Evolutionary conservation across 176 grass and related monocot genomes (phyloP), one percentile per base, ranked within the genome.

Genomic region (Aegilops bicornis): DNA sequence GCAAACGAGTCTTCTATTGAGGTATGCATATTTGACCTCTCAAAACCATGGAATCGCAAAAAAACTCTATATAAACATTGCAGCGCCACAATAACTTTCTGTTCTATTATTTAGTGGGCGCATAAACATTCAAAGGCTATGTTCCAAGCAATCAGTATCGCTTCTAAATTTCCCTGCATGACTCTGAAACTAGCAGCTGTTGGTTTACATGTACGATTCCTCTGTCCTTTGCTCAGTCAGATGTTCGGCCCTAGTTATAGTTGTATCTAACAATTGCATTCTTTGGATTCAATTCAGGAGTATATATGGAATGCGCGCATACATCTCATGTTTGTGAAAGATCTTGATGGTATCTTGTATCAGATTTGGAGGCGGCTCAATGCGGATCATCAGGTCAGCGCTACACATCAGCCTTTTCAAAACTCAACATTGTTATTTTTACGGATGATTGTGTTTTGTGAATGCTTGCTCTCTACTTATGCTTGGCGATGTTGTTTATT

Each of bases 311-410:
- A 16, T 15, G 8, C 40, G 16, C 19, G 5, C 12, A 20, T 6
- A 30, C 7, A 48, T 50, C 31, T 67, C 22, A 2, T 9, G 10
- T 22, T 15, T 35, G 36, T 43, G 32, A 13, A 68, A 37, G 75
- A 89, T 52, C 23, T 89, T 19, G 31, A 29, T 48, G 58, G 37
- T 72, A 29, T 71, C 23, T 80, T 73, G 48, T 32, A 80, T 63
- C 52, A 84, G 14, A 75, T 89, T 27, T 32, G 69, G 16, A 85
- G 48, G 14, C 14, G 66, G 31, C 14, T 84, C 54, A 75, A 25
- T 64, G 62, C 37, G 6, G 54, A 6, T 16, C 47, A 89, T 71
- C 64, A 36, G 82, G 69, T 79, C 79, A 74, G 14, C 17, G 35
- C 60, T 43, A 23, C 32, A 6, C 59, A 61, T 4, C 24, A 22